Evolutionary conservation across 108 stramenopile genomes (phyloP).

Genomic region (Discostella pseudostelligera): DNA sequence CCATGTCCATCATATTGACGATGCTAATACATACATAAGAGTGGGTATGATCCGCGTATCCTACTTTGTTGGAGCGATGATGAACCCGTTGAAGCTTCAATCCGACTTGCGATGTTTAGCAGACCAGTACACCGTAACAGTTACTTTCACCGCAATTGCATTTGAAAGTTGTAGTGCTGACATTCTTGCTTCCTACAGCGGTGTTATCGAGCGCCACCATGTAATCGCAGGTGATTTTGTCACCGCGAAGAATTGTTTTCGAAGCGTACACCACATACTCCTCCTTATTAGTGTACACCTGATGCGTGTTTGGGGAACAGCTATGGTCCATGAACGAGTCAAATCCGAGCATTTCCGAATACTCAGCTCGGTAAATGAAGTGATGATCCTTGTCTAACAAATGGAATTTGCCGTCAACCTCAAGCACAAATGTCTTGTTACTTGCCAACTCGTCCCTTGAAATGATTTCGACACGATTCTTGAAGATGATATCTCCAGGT

Average conservation of each 20-base stretch:
- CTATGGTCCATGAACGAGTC: constrained; percentile 35
- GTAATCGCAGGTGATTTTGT: constrained; percentile 38
- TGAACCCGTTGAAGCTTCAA: too few species aligned
- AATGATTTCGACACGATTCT: constrained; percentile 10
- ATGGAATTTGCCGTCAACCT: constrained; percentile 15
- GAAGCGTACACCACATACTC: constrained; percentile 23
- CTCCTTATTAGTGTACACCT: constrained; percentile 18
- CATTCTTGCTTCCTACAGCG: not conserved
- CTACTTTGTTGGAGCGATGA: too few species aligned
- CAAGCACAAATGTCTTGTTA: constrained; percentile 4
- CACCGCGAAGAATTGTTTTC: constrained; percentile 21
- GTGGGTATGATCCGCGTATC: too few species aligned
- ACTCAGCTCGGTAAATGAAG: constrained; percentile 28
- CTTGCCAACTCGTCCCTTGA: constrained; percentile 5
- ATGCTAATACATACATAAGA: too few species aligned
- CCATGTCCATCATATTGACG: too few species aligned
- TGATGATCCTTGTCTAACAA: constrained; percentile 22
- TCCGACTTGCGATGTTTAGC: not conserved
- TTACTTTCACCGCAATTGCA: constrained; percentile 17
- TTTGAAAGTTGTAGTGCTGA: constrained; percentile 1
- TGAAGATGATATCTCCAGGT: constrained; percentile 23
- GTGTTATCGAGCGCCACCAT: constrained; percentile 11
- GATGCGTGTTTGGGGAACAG: constrained; percentile 23
- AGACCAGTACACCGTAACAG: constrained; percentile 6
- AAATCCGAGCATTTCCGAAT: constrained; percentile 33